Percentiles rank a stretch among this genome's conserved stretches.
Conservation (phyloP, 805 yeast species). For the Teunomyces tritomae region DNA sequence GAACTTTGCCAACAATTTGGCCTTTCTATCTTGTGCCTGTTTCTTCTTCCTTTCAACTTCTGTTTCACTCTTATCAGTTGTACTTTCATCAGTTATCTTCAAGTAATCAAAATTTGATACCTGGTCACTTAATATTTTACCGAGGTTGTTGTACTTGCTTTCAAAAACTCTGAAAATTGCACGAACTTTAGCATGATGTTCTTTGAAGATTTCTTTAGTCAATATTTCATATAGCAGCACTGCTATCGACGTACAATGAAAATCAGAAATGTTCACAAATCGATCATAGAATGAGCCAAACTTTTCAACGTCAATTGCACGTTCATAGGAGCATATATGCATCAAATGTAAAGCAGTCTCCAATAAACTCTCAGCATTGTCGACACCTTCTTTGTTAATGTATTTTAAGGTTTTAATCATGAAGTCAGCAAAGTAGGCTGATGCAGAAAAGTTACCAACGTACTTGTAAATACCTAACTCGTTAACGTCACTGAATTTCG, state of each 20-base stretch:
- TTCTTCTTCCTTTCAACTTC: slow-evolving; percentile 61
- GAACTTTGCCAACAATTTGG: slow-evolving; percentile 71
- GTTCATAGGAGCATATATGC: slow-evolving; percentile 50
- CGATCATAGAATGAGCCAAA: slow-evolving; percentile 31
- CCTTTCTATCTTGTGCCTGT: slow-evolving; percentile 66
- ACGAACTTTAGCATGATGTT: slow-evolving; percentile 54
- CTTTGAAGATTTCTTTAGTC: slow-evolving; percentile 35
- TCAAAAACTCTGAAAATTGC: slow-evolving; percentile 45
- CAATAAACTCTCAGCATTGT: slow-evolving; percentile 54
- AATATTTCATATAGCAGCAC: slow-evolving; percentile 38
- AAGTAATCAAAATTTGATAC: slow-evolving; percentile 23
- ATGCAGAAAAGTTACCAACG: slow-evolving; percentile 52
- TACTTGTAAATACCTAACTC: slow-evolving; percentile 38
- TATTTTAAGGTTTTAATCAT: slow-evolving; percentile 48
- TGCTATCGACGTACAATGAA: slow-evolving; percentile 36
- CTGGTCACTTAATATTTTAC: slow-evolving; percentile 15
- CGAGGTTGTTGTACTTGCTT: slow-evolving; percentile 20
- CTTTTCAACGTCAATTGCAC: slow-evolving; percentile 23
- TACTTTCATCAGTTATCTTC: slow-evolving; percentile 16
- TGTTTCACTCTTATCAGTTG: slow-evolving; percentile 16
- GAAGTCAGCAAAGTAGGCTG: slow-evolving; percentile 52
- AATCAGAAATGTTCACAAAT: slow-evolving; percentile 30
- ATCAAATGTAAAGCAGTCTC: slow-evolving; percentile 63
- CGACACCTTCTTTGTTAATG: slow-evolving; percentile 30
- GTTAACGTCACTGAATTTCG: slow-evolving; percentile 37